phyloP scores from a whole-genome alignment of 192 early-diverging fungal species.

The Linnemannia elongata region DNA sequence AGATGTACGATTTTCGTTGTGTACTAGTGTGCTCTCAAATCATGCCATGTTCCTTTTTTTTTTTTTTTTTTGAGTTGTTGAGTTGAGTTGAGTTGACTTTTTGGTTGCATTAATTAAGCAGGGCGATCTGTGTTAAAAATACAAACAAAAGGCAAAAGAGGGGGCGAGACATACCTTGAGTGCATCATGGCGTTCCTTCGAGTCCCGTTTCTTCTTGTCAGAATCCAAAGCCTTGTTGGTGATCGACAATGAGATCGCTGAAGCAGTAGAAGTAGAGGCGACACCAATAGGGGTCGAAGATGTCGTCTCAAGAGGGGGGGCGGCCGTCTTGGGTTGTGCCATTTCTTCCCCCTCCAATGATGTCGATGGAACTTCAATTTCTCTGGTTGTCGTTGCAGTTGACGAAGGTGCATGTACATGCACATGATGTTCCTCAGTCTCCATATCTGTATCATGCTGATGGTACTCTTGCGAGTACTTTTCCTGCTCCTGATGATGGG shows the following conservation, averaged over 20 bases:
- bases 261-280: not conserved
- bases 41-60: not conserved
- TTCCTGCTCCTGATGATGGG: not conserved
- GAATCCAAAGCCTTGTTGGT: slow-evolving; percentile 5
- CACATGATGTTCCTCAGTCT: not conserved
- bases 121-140: not conserved
- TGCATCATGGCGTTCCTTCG: not conserved
- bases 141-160: not conserved
- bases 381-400: not conserved
- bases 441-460: not conserved
- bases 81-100: not conserved
- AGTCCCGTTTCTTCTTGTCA: not conserved
- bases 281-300: not conserved
- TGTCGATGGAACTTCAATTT: not conserved
- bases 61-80: not conserved
- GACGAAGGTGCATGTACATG: not conserved
- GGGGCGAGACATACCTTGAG: not conserved
- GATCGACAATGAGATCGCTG: not conserved
- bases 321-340: not conserved
- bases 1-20: not conserved
- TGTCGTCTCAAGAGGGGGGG: not conserved
- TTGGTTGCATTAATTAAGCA: not conserved
- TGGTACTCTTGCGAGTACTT: not conserved
- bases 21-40: not conserved
- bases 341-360: not conserved